phyloP scores from a whole-genome alignment of 257 asterid species.

The Przewalskia tangutica region DNA sequence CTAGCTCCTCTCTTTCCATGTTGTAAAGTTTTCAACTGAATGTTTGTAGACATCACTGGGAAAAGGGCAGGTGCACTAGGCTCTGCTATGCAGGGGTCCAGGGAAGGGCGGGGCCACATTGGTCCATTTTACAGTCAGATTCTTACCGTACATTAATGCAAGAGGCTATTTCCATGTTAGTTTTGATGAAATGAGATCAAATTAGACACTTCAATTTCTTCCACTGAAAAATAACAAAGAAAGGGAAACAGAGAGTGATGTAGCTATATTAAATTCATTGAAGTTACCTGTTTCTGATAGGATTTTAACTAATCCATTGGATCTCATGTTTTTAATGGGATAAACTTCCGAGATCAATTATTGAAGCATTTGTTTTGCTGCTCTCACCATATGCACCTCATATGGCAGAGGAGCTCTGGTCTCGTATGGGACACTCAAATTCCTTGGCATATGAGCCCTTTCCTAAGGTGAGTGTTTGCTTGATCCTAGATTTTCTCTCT shows the following conservation, averaged over 20 bases:
- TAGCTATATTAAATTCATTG: background rate
- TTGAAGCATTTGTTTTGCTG: conserved; percentile 63
- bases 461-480: conserved; percentile 48
- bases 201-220: background rate
- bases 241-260: background rate
- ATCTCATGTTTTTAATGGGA: conserved; percentile 63
- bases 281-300: background rate
- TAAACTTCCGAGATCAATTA: conserved; percentile 59
- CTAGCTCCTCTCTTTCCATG: background rate
- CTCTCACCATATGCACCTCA: conserved; percentile 98
- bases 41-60: background rate
- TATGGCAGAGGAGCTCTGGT: conserved; percentile 96
- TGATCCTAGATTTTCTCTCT: background rate
- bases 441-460: conserved; percentile 76
- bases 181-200: background rate
- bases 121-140: background rate
- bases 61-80: background rate
- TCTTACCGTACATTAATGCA: background rate
- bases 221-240: background rate
- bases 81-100: background rate
- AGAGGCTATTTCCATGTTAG: background rate
- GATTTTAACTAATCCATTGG: background rate
- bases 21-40: background rate
- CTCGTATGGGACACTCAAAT: conserved; percentile 61
- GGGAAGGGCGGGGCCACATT: background rate